A percentile compares a stretch with the other conserved stretches of the same genome.
These are phyloP conservation scores for Colletotrichum melonis DNA, from an alignment of 2,329 filamentous ascomycete genomes.

Conservation along the genomic window DNA sequence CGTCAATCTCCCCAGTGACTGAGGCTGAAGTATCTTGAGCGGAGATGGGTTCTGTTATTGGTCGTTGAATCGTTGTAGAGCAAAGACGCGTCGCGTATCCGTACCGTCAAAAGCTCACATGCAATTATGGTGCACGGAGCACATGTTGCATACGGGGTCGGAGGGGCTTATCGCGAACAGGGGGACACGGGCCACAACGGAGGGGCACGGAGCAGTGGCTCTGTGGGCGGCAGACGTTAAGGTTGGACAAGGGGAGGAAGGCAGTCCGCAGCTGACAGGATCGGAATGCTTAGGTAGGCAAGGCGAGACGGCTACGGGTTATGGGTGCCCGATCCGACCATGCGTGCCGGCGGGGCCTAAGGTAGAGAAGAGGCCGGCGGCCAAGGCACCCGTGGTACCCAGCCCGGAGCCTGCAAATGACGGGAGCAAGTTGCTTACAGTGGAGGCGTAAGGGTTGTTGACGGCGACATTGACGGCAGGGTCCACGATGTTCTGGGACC, in stretches of 20 bases:
- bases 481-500: neutral
- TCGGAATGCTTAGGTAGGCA: conserved; percentile 1
- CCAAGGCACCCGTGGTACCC: neutral
- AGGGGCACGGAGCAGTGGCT: neutral
- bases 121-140: neutral
- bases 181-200: neutral
- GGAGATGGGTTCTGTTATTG: conserved; percentile 10
- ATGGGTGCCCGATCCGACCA: conserved; percentile 11
- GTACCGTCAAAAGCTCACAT: neutral
- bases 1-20: neutral
- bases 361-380: neutral
- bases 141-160: neutral
- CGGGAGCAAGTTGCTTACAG: neutral
- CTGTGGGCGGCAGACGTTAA: conserved; percentile 10
- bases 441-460: neutral
- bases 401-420: neutral
- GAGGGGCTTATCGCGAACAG: neutral
- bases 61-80: neutral
- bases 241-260: conserved; percentile 9
- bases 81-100: conserved; percentile 22
- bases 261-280: neutral
- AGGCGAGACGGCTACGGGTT: neutral
- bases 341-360: neutral
- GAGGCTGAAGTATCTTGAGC: conserved; percentile 18
- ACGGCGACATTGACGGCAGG: neutral